Base-by-base conservation (phyloP, 352 stramenopile genomes). In the Pythium oligandrum region DNA sequence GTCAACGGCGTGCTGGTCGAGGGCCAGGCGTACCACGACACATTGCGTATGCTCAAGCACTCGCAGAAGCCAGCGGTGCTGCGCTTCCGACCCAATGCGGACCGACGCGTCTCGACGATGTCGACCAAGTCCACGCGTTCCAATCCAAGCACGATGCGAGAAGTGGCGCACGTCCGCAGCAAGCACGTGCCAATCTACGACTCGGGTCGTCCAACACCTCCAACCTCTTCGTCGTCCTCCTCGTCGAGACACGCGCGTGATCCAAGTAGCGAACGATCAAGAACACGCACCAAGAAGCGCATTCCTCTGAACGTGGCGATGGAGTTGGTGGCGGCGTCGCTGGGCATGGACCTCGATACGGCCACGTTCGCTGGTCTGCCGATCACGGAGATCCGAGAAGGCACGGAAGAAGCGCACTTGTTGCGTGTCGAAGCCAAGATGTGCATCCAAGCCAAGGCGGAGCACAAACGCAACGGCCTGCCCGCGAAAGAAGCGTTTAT, bases 21-120 rank as follows among this genome's bases (percentile, higher is more conserved):
- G 55, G 83, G 81, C 4, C 69, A 83, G 42, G 75, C 83, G 32
- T 94, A 94, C 67, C 81, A 90, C 56, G 79, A 89, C 47, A 94
- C 83, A 34, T 62, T 94, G 34, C 79, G 83, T 12, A 90, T 92
- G 77, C 72, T 94, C 36, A 94, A 94, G 63, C 83, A 94, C 57
- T 91, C 83, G 30, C 78, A 81, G 3, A 94, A 94, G 60, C 83
- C 83, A 0, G 78, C 81, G 3, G 82, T 94, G 12, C 55, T 94
- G 51, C 81, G 83, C 7, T 94, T 94, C 64, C 83, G 80, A 2
- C 78, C 78, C 10, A 71, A 67, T 26, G 73, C 71, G 48, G 76
- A 61, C 54, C 78, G 81, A 4, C 77, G 75, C 9, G 71, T 78
- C 33, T 81, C 81, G 3, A 80, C 76, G 47, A 72, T 86, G 66